Percentiles rank a stretch among this genome's conserved stretches.
Conservation (phyloP, 257 asterid genomes). For the Lycium ferocissimum region DNA sequence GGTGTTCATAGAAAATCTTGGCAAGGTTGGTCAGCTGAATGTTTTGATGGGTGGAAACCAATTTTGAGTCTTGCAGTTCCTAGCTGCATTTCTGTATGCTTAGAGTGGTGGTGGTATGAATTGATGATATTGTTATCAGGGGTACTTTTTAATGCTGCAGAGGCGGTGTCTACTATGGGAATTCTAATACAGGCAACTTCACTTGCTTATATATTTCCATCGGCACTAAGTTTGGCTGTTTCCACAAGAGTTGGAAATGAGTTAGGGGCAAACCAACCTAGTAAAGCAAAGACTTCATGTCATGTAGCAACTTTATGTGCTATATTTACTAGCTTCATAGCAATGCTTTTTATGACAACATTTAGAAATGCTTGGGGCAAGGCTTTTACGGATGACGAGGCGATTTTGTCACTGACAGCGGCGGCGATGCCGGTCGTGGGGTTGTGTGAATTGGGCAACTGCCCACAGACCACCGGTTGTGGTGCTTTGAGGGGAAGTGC, state of each 20-base stretch:
- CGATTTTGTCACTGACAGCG: slow-evolving; percentile 48
- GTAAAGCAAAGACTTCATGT: slow-evolving; percentile 49
- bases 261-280: slow-evolving; percentile 60
- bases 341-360: slow-evolving; percentile 44
- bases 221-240: slow-evolving; percentile 55
- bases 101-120: slow-evolving; percentile 80
- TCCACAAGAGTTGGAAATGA: slow-evolving; percentile 74
- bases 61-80: slow-evolving; percentile 51
- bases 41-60: slow-evolving; percentile 54
- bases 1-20: slow-evolving; percentile 38
- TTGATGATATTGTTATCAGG: slow-evolving; percentile 67
- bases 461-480: slow-evolving; percentile 73
- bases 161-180: slow-evolving; percentile 68
- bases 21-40: slow-evolving; percentile 35
- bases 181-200: slow-evolving; percentile 67
- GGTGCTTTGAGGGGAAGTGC: slow-evolving; percentile 79
- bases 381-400: slow-evolving; percentile 52
- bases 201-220: slow-evolving; percentile 62
- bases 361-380: slow-evolving; percentile 49
- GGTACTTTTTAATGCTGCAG: slow-evolving; percentile 52
- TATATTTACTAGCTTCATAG: slow-evolving; percentile 43
- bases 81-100: slow-evolving; percentile 54
- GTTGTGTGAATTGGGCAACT: slow-evolving; percentile 77
- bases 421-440: slow-evolving; percentile 65
- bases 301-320: slow-evolving; percentile 50